Base-by-base conservation (phyloP, 805 yeast genomes). In the Debaryomyces tyrocola region DNA sequence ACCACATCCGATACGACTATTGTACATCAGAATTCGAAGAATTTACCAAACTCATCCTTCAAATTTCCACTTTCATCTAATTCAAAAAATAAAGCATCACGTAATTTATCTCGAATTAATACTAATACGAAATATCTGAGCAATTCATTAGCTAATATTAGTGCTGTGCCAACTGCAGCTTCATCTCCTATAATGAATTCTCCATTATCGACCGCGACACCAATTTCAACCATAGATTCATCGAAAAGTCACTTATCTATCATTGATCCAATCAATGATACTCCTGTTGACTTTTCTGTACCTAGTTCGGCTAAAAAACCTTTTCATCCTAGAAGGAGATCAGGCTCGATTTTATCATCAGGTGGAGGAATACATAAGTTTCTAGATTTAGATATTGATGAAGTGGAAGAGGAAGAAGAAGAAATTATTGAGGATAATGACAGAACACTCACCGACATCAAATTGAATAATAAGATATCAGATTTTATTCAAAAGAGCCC, bases 221-320 rank as follows among this genome's bases (percentile, higher is more conserved):
- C 72, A 1, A 50, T 60, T 6, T 58, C 67, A 10, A 61, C 66
- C 6, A 57, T 57, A n/a, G 59, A 59, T 43, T 56, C 62, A 8
- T 35, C 24, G 7, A 20, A 35, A 35, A 35, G 35, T 52, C 29
- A 47, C 55, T 11, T 52, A 24, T 24, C 62, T 9, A 50, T 62
- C 33, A 58, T 67, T 36, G 75, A 70, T 48, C 69, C 72, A 12
- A 70, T 69, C 45, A 69, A 69, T 47, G 75, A 69, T 45, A 53
- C 69, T 2, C 74, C 74, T 6, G 71, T 66, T 14, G 74, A 70
- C 45, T 68, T 69, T 43, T 50, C 64, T 1, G 60, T 65, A 20
- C 66, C 69, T 9, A 49, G 42, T 24, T 47, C 48, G 15, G 37
- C 34, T 12, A 28, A 41, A 17, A 44, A 56, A 20, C 44, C 44